Base-by-base conservation (phyloP, 2,329 filamentous ascomycete genomes). In the Camptophora hylomeconis region DNA sequence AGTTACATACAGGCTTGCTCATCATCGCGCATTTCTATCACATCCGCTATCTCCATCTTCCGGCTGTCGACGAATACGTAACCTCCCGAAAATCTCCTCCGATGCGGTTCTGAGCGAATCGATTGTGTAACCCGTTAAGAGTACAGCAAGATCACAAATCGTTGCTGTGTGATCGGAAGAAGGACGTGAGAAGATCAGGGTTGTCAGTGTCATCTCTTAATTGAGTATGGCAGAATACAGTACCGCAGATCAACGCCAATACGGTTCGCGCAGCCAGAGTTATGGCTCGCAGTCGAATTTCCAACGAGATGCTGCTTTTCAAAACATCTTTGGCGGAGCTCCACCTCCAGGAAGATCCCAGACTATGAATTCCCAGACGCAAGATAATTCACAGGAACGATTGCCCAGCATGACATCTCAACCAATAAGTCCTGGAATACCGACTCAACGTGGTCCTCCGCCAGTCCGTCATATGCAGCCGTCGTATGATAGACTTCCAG, bases 241-340 rank as follows among this genome's bases (percentile, higher is more conserved):
- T 50, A 54, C 65, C 42, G 72, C 74, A 49, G 67, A 72, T 52
- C 68, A 69, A 45, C 64, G 72, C 52, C 64, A 67, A 48, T 65
- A 72, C 35, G 38, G 38, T 25, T 25, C 40, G 55, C 60, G 68
- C 51, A 54, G 62, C 37, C 51, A 52, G 35, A 56, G 57, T 38
- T 65, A 70, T 51, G 66, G 62, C 37, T 61, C 63, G 49, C 53
- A 65, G 29, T 60, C 66, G 21, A 59, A 64, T 36, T 57, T 57
- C 48, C 81, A 89, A 58, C 79, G 89, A 60, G 86, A 98, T 71
- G 82, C 83, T 44, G 89, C 87, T 42, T 98, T 92, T 57, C 83
- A 80, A 42, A 87, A 87, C 59, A 95, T 95, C 51, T 98, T 95
- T 53, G 89, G 87, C 45, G 75, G 75, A 41, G 70, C 81, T 41